Evolutionary conservation across 1,284 basidiomycete species (phyloP).

Genomic region (Tylopilus microsporus): DNA sequence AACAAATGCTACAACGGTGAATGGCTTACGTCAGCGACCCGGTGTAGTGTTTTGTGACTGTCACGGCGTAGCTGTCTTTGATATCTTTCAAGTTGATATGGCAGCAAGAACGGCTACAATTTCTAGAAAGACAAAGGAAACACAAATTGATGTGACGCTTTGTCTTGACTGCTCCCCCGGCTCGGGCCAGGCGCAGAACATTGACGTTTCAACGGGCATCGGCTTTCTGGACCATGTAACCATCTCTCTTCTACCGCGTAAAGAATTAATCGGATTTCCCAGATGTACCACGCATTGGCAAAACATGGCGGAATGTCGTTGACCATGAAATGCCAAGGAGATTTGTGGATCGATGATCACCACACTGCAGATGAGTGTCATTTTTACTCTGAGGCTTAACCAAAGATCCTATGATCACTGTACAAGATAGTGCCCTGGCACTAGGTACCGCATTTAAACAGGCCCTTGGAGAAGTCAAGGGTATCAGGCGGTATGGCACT

Average conservation of each 20-base stretch:
- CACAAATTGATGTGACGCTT: slow-evolving; percentile 78
- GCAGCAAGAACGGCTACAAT: slow-evolving; percentile 66
- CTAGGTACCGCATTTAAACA: slow-evolving; percentile 93
- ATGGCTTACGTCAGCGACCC: too few species aligned
- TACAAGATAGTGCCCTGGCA: slow-evolving; percentile 91
- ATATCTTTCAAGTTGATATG: slow-evolving; percentile 28
- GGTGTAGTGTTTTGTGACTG: too few species aligned
- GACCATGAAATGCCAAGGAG: slow-evolving; percentile 86
- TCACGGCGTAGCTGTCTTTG: too few species aligned
- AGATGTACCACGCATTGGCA: slow-evolving; percentile 95
- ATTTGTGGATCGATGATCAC: slow-evolving; percentile 98
- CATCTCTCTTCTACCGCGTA: neutral
- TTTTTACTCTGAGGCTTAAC: slow-evolving; percentile 9
- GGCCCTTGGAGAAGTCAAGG: slow-evolving; percentile 91
- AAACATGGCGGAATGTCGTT: slow-evolving; percentile 93
- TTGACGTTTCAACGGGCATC: slow-evolving; percentile 90
- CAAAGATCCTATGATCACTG: slow-evolving; percentile 17
- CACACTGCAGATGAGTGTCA: slow-evolving; percentile 87
- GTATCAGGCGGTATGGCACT: slow-evolving; percentile 93
- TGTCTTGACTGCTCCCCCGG: slow-evolving; percentile 80
- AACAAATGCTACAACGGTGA: too few species aligned
- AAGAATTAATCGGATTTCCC: slow-evolving; percentile 9
- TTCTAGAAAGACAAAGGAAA: slow-evolving; percentile 89
- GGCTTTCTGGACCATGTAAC: slow-evolving; percentile 96
- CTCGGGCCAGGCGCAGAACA: slow-evolving; percentile 61